Evolutionary conservation across 1,284 basidiomycete species (phyloP).

Genomic region (Flammula alnicola): DNA sequence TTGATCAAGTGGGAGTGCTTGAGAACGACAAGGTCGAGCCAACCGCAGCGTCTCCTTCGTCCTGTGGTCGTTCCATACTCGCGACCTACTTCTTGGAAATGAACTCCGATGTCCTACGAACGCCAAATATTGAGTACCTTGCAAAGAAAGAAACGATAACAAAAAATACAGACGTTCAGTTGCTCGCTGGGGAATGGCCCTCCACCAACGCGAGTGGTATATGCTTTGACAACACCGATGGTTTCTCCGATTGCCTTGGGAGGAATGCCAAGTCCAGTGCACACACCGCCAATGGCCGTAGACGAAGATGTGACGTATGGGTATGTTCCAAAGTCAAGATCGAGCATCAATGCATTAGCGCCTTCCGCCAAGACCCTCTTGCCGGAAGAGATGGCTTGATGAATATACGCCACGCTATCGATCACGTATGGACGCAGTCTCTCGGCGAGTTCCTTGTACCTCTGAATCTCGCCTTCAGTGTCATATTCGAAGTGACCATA

Average conservation of each 20-base stretch:
- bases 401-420: conserved; percentile 87
- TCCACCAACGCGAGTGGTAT: conserved; percentile 96
- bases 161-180: conserved; percentile 66
- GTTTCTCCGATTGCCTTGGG: conserved; percentile 84
- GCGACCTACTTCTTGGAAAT: conserved; percentile 92
- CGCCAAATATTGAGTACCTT: conserved; percentile 3
- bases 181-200: conserved; percentile 98
- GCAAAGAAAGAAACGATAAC: background rate
- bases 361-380: conserved; percentile 94
- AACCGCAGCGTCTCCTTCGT: conserved; percentile 90
- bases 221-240: conserved; percentile 96
- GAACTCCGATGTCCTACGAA: conserved; percentile 75
- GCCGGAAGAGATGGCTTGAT: conserved; percentile 74
- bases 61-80: conserved; percentile 96
- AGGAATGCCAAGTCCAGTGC: conserved; percentile 95
- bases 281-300: conserved; percentile 93
- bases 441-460: conserved; percentile 90
- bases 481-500: conserved; percentile 99
- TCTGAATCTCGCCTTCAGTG: conserved; percentile 93
- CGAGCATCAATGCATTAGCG: conserved; percentile 98
- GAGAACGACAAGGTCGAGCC: conserved; percentile 97
- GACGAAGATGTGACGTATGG: conserved; percentile 96
- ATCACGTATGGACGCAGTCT: conserved; percentile 89
- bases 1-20: conserved; percentile 94
- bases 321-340: conserved; percentile 97